Evolutionary conservation across 139 green algal species (phyloP).

Genomic region (Chlorella sorokiniana): DNA sequence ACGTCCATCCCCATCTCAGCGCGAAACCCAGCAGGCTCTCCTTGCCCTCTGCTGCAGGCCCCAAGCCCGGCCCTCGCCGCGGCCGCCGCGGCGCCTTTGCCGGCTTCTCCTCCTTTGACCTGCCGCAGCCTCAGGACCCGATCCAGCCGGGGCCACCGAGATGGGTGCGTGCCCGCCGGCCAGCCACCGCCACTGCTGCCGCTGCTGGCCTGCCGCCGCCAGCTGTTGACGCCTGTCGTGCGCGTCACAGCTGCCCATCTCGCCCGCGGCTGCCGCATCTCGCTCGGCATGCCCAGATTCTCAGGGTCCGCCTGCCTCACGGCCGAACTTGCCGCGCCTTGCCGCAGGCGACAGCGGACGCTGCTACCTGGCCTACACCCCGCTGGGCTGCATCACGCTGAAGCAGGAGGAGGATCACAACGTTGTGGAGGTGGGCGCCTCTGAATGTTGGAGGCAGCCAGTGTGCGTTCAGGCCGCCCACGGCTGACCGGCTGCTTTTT

Average conservation of each 20-base stretch:
- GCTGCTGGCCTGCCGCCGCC: background rate
- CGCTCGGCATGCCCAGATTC: too few relatives aligned
- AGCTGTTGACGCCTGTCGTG: too few relatives aligned
- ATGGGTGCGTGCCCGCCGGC: conserved; percentile 16
- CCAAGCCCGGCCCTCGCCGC: conserved; percentile 8
- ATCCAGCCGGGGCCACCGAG: conserved; percentile 74
- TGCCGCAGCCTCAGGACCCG: conserved; percentile 53
- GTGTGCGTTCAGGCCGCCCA: background rate
- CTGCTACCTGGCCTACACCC: conserved; percentile 80
- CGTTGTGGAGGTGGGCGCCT: conserved; percentile 63
- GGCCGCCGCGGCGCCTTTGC: conserved; percentile 24
- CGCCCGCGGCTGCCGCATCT: too few relatives aligned
- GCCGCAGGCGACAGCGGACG: conserved; percentile 17
- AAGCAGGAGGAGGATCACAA: conserved; percentile 61
- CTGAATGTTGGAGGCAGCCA: too few relatives aligned
- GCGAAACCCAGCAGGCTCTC: too few relatives aligned
- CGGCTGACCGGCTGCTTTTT: background rate
- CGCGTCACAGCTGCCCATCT: too few relatives aligned
- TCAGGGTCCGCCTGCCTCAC: background rate
- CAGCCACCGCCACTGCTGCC: background rate
- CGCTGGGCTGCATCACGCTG: conserved; percentile 66
- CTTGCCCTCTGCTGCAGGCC: background rate
- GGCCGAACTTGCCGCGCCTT: background rate
- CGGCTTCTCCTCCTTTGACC: conserved; percentile 16
- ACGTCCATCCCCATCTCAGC: too few relatives aligned